These are phyloP conservation scores for Cladobotryum mycophilum DNA, from an alignment of 2,329 filamentous ascomycete species.

Conservation along the genomic window DNA sequence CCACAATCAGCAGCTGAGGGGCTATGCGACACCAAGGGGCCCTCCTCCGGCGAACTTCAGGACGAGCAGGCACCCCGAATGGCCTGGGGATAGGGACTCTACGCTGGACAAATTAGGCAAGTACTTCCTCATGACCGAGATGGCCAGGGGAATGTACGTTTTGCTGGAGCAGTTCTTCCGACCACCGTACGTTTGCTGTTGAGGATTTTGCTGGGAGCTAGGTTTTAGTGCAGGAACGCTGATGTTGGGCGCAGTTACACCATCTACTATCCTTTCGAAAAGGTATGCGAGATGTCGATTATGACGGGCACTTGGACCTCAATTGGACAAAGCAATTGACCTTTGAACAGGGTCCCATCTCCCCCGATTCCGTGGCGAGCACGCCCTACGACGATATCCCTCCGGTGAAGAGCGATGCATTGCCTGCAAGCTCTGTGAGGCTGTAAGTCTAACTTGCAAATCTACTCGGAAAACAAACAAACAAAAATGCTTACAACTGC, in stretches of 20 bases:
- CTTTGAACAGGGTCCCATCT: slow-evolving; percentile 71
- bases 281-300: slow-evolving; percentile 42
- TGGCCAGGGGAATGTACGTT: slow-evolving; percentile 97
- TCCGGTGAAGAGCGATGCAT: slow-evolving; percentile 98
- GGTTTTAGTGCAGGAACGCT: slow-evolving; percentile 10
- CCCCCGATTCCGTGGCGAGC: slow-evolving; percentile 97
- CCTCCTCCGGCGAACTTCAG: slow-evolving; percentile 78
- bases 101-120: slow-evolving; percentile 79
- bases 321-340: slow-evolving; percentile 15
- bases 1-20: slow-evolving; percentile 24
- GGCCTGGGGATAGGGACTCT: slow-evolving; percentile 73
- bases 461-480: neutral
- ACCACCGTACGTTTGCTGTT: slow-evolving; percentile 70
- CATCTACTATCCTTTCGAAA: slow-evolving; percentile 98
- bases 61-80: slow-evolving; percentile 63
- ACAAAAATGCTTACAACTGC: neutral
- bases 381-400: slow-evolving; percentile 91
- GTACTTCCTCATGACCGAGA: slow-evolving; percentile 93
- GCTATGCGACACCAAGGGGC: slow-evolving; percentile 65
- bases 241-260: slow-evolving; percentile 64
- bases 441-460: slow-evolving; percentile 41
- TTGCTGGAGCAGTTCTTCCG: slow-evolving; percentile 97
- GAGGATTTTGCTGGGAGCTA: neutral
- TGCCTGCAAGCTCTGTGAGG: slow-evolving; percentile 98
- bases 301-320: neutral